These are phyloP conservation scores for Leptographium radiaticola DNA, from an alignment of 2,329 filamentous ascomycete species.

Conservation along the genomic window DNA sequence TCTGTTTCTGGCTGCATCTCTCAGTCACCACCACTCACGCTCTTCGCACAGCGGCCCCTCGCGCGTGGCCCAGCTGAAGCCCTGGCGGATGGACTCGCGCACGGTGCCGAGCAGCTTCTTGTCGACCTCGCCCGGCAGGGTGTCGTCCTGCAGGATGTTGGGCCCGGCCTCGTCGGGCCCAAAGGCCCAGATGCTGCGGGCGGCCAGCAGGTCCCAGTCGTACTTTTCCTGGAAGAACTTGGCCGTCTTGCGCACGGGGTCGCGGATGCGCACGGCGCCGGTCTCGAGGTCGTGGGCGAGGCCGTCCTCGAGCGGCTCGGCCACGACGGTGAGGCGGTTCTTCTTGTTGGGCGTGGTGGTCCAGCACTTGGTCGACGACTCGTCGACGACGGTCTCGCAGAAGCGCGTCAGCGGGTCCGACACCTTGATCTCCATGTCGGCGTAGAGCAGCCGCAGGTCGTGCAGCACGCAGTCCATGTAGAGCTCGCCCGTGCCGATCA, in stretches of 20 bases:
- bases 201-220: constrained; percentile 90
- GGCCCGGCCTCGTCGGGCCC: constrained; percentile 89
- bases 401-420: constrained; percentile 96
- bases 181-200: constrained; percentile 95
- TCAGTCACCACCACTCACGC: constrained; percentile 43
- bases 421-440: constrained; percentile 98
- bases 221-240: constrained; percentile 97
- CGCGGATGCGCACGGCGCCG: constrained; percentile 79
- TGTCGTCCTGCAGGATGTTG: constrained; percentile 95
- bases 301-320: constrained; percentile 87
- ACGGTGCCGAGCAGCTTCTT: constrained; percentile 80
- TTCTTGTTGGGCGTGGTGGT: constrained; percentile 98
- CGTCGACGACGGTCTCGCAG: constrained; percentile 95
- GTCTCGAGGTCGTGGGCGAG: constrained; percentile 91
- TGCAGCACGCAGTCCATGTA: constrained; percentile 99
- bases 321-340: constrained; percentile 98
- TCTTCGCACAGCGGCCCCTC: constrained; percentile 97
- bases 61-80: constrained; percentile 90
- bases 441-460: constrained; percentile 83
- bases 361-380: constrained; percentile 95
- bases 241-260: constrained; percentile 83
- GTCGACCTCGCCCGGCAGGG: constrained; percentile 83
- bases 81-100: constrained; percentile 85
- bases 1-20: too few relatives aligned
- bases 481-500: constrained; percentile 91